Conservation (phyloP, 805 yeast species). For the Saturnispora halmiae region DNA sequence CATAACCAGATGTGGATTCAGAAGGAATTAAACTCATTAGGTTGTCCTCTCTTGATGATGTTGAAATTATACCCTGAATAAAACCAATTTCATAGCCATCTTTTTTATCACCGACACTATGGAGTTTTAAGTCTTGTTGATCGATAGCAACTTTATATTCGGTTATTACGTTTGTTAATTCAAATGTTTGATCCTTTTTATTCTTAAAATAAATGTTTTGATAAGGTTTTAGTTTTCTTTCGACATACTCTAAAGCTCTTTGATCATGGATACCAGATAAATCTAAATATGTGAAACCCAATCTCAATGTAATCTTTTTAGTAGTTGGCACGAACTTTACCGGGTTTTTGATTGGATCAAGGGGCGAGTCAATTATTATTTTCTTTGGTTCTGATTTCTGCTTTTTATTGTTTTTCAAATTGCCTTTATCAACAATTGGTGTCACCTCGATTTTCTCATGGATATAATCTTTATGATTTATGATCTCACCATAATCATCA, state of each 20-base stretch:
- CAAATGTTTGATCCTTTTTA: neutral
- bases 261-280: slow-evolving; percentile 10
- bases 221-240: slow-evolving; percentile 8
- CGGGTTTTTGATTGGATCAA: slow-evolving; percentile 8
- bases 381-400: neutral
- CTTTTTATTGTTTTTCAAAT: neutral
- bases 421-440: neutral
- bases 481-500: slow-evolving; percentile 84
- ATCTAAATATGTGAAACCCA: slow-evolving; percentile 8
- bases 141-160: slow-evolving; percentile 6
- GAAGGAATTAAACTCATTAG: neutral
- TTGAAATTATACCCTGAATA: slow-evolving; percentile 5
- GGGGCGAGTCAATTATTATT: slow-evolving; percentile 1
- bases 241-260: slow-evolving; percentile 9
- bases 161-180: slow-evolving; percentile 5
- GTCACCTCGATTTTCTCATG: slow-evolving; percentile 16
- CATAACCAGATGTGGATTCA: neutral
- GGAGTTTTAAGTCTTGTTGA: slow-evolving; percentile 4
- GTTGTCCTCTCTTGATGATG: slow-evolving; percentile 1
- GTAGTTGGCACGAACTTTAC: slow-evolving; percentile 6
- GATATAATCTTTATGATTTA: slow-evolving; percentile 54
- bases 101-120: slow-evolving; percentile 3
- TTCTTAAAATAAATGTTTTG: slow-evolving; percentile 3
- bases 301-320: slow-evolving; percentile 5
- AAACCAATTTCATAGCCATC: slow-evolving; percentile 8